Conservation (phyloP, 495 filamentous ascomycete species). For the Cercophora scortea region DNA sequence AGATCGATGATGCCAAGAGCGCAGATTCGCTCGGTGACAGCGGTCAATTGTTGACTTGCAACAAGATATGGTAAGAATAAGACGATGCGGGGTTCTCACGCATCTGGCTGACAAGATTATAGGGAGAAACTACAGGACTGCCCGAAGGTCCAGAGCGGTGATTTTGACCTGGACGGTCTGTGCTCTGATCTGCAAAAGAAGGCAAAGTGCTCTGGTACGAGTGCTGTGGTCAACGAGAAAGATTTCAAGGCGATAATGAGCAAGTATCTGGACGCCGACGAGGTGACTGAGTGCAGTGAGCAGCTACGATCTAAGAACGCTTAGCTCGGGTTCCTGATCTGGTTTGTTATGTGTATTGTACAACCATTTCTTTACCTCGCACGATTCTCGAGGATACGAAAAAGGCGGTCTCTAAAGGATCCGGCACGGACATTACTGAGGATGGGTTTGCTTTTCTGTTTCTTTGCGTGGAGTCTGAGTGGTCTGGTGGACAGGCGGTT, state of each 20-base stretch:
- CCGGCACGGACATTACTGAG: too few species aligned
- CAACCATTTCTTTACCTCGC: too few species aligned
- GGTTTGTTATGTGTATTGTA: too few species aligned
- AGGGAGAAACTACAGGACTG: constrained; percentile 91
- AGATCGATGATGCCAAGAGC: constrained; percentile 66
- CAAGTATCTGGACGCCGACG: constrained; percentile 32
- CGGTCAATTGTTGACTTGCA: constrained; percentile 64
- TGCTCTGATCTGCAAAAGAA: constrained; percentile 94
- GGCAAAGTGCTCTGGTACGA: constrained; percentile 87
- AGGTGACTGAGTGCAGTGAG: background rate
- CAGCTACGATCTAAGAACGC: too few species aligned
- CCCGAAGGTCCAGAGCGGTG: constrained; percentile 76
- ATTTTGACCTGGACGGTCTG: constrained; percentile 85
- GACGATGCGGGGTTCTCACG: background rate
- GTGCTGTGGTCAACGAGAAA: constrained; percentile 83
- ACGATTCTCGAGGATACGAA: too few species aligned
- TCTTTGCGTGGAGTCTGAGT: too few species aligned
- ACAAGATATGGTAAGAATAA: constrained; percentile 77
- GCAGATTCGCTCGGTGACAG: constrained; percentile 57
- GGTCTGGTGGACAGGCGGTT: too few species aligned
- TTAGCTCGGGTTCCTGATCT: too few species aligned
- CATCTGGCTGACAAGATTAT: constrained; percentile 11
- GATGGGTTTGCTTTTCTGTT: too few species aligned
- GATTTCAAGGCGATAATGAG: constrained; percentile 80
- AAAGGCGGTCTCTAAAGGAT: too few species aligned